Base-by-base conservation (phyloP, 768 basidiomycete genomes). In the Postia placenta region DNA sequence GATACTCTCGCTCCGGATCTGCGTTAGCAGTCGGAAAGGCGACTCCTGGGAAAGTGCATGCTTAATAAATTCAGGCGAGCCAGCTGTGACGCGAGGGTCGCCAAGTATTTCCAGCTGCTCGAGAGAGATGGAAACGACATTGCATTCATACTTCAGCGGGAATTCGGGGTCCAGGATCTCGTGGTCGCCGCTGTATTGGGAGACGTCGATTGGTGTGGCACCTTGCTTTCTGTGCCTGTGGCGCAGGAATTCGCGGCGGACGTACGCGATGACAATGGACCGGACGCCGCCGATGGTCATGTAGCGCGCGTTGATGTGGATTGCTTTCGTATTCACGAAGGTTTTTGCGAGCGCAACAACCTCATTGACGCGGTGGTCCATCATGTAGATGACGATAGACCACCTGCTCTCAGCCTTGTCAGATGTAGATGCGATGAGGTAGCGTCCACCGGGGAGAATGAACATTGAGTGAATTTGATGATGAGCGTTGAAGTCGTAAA, bases 371-470 rank as follows among this genome's bases (percentile, higher is more conserved):
- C 60, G 73, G 50, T 82, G 74, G 60, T 86, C 83, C 49, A 86
- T 65, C 17, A 70, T 69, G 52, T 73, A 85, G 1, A 86, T 63
- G 11, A 72, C 62, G 24, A 87, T 60, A 38, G 71, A 75, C 58
- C 76, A 82, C 30, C 70, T 69, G 27, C 66, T 67, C 45, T 66
- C 26, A 11, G 62, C 61, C 2, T 57, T 54, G 57, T 81, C 76
- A 53, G 67, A 69, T 4, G 77, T 74, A 9, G 82, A 85, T 0
- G 81, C 79, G 28, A 85, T 65, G 53, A 86, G 74, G 53, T 81
- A 83, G 55, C 80, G 83, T 17, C 85, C 83, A 1, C 84, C 85
- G 5, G 84, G 79, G 7, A 85, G 70, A 24, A 83, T 60, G 35
- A 69, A 72, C 71, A 87, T 76, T 67, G 81, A 60, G 69, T 69